phyloP scores from a whole-genome alignment of 176 grass and related monocot species.

The Stipa capillata region DNA sequence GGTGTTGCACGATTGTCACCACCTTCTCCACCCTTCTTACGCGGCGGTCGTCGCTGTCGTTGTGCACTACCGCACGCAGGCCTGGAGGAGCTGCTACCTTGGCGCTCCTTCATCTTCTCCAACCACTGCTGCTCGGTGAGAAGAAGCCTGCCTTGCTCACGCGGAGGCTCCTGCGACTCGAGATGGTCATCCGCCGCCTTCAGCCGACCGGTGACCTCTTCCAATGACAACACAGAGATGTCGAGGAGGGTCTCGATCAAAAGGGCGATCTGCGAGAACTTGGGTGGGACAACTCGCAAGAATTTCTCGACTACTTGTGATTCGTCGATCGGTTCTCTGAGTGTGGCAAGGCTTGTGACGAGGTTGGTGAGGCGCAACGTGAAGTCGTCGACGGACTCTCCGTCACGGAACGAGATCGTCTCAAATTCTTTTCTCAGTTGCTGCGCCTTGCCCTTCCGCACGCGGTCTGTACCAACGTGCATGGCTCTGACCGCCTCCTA shows the following conservation, averaged over 20 bases:
- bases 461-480: too few relatives aligned
- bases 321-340: background rate
- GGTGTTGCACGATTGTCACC: background rate
- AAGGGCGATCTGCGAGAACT: background rate
- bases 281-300: background rate
- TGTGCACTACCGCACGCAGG: background rate
- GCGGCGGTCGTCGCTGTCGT: background rate
- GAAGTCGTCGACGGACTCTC: background rate
- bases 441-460: too few relatives aligned
- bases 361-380: too few relatives aligned
- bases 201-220: background rate
- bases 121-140: too few relatives aligned
- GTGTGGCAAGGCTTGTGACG: rapidly evolving
- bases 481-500: too few relatives aligned
- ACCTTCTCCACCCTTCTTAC: background rate
- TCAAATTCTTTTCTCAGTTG: too few relatives aligned
- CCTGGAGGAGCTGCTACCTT: background rate
- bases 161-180: background rate
- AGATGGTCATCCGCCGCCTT: background rate
- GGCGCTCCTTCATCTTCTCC: too few relatives aligned
- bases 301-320: background rate
- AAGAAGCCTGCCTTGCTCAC: background rate
- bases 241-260: background rate
- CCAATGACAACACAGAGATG: background rate
- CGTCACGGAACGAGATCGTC: too few relatives aligned